Evolutionary conservation across 2,329 filamentous ascomycete genomes (phyloP), one percentile per base, ranked within the genome.

Genomic region (Didymella pomorum): DNA sequence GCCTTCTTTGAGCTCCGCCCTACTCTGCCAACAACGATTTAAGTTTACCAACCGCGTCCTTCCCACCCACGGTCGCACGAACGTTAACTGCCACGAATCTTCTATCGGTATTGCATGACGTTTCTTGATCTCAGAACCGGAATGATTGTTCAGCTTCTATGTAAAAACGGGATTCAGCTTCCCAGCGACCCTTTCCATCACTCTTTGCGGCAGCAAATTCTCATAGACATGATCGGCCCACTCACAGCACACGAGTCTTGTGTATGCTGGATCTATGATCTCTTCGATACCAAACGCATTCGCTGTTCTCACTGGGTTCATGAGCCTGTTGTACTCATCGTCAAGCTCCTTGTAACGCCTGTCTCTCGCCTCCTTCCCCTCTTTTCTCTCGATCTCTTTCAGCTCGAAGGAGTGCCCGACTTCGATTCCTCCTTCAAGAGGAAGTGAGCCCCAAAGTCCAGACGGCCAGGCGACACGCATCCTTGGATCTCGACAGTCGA

Each of bases 201-300:
- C 65, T 58, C 84, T 76, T 61, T 83, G 77, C 39, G 79, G 79
- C 71, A 86, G 72, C 55, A 86, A 73, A n/a, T 71, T 75, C 39
- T 82, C 79, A 71, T 86, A 89, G 25, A 86, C 79, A 72, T 87
- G 82, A 52, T 70, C 75, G 4, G 80, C 74, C 86, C 87, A 88
- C 33, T 82, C 79, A 60, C 80, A 83, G 35, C 83, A 82, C 9
- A 87, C 73, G n/a, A 72, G 71, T 49, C 86, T 79, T 3, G 86
- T 89, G 57, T 82, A 78, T 29, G 83, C 84, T 4, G 86, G 86
- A 73, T 89, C 86, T 39, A 89, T 84, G 44, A 89, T 88, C 71
- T 89, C 86, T 72, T 88, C 86, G 0, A 88, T 79, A 0, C 84
- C 84, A 72, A 89, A 89, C 11, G 82, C 81, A 74, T 88, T 87